Evolutionary conservation across 169 alveolate genomes (phyloP), one percentile per base, ranked within the genome.

Genomic region (Besnoitia besnoiti): DNA sequence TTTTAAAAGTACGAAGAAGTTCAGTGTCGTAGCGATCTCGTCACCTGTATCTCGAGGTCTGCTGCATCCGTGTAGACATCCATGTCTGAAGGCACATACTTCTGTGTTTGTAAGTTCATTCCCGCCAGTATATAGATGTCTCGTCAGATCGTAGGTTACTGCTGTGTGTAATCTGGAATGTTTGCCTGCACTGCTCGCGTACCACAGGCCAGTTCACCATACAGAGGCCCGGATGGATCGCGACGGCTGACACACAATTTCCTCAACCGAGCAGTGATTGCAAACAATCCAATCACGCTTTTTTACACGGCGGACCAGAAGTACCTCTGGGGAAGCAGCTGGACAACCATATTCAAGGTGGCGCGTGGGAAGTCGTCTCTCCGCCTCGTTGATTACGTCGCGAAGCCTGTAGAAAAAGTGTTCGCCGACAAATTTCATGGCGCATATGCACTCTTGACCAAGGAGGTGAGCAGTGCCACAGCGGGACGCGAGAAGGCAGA

Each of bases 251-350:
- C 49, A 47, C 93, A 89, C 90, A 90, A 93, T 61, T 89, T 90
- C 79, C 87, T 93, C 91, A 90, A 93, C 79, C 51, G 89, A 80
- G 93, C 93, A 37, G 82, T 90, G 59, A 82, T 93, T 33, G 80
- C 89, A 1, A 88, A 82, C 37, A 93, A 89, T n/a, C 95, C 95
- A 33, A 93, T 93, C 62, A 93, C 93, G 30, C 95, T 93, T 14
- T 90, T 89, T 47, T 93, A 93, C 85, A 89, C 95, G 8, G 92
- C 46, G 47, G 94, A 93, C 85, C 87, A 84, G 46, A 93, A 93
- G 73, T 93, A 93, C 62, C 90, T 93, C 44, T 93, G 95, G 95
- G 95, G 95, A 10, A 89, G 94, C 91, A 89, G 94, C 92, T 93
- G 95, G 95, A 93, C 95, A 51, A 93, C 95, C 19, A 80, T 93